phyloP scores from a whole-genome alignment of 2,329 filamentous ascomycete genomes.

The Neofusicoccum sp. region DNA sequence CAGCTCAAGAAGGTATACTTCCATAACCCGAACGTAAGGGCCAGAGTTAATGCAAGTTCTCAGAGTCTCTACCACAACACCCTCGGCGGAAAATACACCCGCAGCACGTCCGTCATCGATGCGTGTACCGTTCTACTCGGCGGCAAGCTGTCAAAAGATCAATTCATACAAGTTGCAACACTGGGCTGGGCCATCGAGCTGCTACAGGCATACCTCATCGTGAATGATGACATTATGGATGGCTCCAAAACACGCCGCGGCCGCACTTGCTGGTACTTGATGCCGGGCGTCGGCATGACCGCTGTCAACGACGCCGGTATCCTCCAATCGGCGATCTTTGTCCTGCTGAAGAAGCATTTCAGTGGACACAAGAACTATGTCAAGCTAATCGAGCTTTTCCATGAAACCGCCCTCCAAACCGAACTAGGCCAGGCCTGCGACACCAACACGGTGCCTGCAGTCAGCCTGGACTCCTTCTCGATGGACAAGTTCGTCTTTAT shows the following conservation, averaged over 20 bases:
- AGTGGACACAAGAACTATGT: slow-evolving; percentile 82
- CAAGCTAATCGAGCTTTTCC: slow-evolving; percentile 92
- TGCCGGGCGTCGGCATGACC: slow-evolving; percentile 85
- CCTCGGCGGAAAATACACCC: slow-evolving; percentile 95
- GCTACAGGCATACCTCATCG: slow-evolving; percentile 97
- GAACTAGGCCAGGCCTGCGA: slow-evolving; percentile 95
- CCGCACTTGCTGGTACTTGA: slow-evolving; percentile 94
- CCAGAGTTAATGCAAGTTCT: neutral
- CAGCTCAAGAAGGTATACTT: slow-evolving; percentile 78
- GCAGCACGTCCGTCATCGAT: slow-evolving; percentile 96
- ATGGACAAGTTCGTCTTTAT: slow-evolving; percentile 96
- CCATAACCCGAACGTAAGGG: slow-evolving; percentile 25
- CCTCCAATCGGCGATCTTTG: slow-evolving; percentile 79
- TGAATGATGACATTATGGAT: slow-evolving; percentile 99
- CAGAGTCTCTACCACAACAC: slow-evolving; percentile 85
- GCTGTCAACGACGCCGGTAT: slow-evolving; percentile 96
- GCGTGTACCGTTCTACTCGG: slow-evolving; percentile 78
- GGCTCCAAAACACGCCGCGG: slow-evolving; percentile 90
- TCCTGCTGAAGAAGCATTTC: slow-evolving; percentile 92
- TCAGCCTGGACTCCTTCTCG: slow-evolving; percentile 93
- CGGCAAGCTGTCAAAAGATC: slow-evolving; percentile 70
- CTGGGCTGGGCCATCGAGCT: slow-evolving; percentile 98
- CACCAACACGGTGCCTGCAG: slow-evolving; percentile 92
- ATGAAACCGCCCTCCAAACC: slow-evolving; percentile 90
- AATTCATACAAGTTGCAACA: slow-evolving; percentile 85